Conservation (phyloP, 495 filamentous ascomycete genomes). For the Geopyxis carbonaria region DNA sequence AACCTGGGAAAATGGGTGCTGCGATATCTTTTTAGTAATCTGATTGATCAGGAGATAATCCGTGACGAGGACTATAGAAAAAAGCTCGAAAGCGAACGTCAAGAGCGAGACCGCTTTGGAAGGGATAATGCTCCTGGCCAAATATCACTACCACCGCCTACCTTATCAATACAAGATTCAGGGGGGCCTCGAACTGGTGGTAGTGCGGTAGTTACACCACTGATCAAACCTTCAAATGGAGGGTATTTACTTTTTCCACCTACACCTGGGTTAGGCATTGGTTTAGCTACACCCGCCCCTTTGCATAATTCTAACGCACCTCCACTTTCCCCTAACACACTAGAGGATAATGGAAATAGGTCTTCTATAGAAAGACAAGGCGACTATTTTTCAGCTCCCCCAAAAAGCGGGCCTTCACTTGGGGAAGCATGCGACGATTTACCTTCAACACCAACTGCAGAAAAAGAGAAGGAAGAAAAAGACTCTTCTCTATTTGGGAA, state of each 20-base stretch:
- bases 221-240: slow-evolving; percentile 51
- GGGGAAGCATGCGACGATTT: slow-evolving; percentile 34
- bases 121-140: slow-evolving; percentile 42
- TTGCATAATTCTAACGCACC: no score
- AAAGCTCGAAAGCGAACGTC: slow-evolving; percentile 42
- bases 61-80: slow-evolving; percentile 59
- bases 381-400: slow-evolving; percentile 48
- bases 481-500: slow-evolving; percentile 30
- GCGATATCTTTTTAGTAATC: slow-evolving; percentile 73
- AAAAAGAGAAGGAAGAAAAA: slow-evolving; percentile 50
- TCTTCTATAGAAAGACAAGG: slow-evolving; percentile 19
- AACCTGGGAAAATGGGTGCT: slow-evolving; percentile 96
- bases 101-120: slow-evolving; percentile 37
- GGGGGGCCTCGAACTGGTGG: no score
- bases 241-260: slow-evolving; percentile 35
- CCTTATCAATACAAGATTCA: slow-evolving; percentile 33
- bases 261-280: slow-evolving; percentile 67
- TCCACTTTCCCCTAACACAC: neutral
- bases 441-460: slow-evolving; percentile 44
- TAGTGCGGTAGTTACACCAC: slow-evolving; percentile 37
- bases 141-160: slow-evolving; percentile 51
- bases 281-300: slow-evolving; percentile 52
- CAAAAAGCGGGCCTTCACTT: slow-evolving; percentile 27
- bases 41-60: slow-evolving; percentile 77
- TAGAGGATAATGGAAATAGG: neutral